Evolutionary conservation across 1,284 basidiomycete species (phyloP), one percentile per base, ranked within the genome.

Genomic region (Ganoderma boninense): DNA sequence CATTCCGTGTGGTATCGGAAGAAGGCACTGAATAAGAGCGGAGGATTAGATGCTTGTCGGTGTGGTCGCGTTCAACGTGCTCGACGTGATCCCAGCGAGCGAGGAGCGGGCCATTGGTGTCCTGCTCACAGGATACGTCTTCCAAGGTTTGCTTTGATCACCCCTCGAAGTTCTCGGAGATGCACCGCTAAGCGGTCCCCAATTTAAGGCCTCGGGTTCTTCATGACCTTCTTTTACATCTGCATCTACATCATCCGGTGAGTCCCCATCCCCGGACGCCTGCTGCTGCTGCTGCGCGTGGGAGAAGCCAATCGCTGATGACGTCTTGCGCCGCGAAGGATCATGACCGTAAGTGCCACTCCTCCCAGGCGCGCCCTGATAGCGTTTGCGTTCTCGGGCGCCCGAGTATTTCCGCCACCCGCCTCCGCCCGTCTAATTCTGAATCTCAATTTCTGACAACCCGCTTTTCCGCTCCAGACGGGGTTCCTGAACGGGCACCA

Each of bases 171-270:
- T 68, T 62, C 63, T 66, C 69, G 66, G 63, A 68, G 66, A 52
- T 64, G 70, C 64, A 61, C 61, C 18, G 64, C 66, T 67, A 35
- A 69, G 44, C 57, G 23, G 46, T n/a, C 62, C 62, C 35, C 60
- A 20, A 35, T 38, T 46, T 62, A 62, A 84, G 84, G 84, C 13
- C 77, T 85, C 32, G 85, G 85, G 10, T 86, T 85, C 78, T 86
- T 86, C 79, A 83, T 87, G 81, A 86, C 85, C 16, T 84, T 85
- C 76, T 84, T 86, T 75, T 87, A 87, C 71, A 83, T 87, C 62
- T 84, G 84, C 76, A 86, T 87, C 64, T 87, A 86, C 73, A 80
- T 87, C 69, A 83, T 84, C 71, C 82, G 84, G 83, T 84, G 57
- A 29, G 82, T 78, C 32, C 23, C 18, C 43, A 20, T 42, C 62